Evolutionary conservation across 495 filamentous ascomycete species (phyloP).

Genomic region (Aspergillus panamensis): DNA sequence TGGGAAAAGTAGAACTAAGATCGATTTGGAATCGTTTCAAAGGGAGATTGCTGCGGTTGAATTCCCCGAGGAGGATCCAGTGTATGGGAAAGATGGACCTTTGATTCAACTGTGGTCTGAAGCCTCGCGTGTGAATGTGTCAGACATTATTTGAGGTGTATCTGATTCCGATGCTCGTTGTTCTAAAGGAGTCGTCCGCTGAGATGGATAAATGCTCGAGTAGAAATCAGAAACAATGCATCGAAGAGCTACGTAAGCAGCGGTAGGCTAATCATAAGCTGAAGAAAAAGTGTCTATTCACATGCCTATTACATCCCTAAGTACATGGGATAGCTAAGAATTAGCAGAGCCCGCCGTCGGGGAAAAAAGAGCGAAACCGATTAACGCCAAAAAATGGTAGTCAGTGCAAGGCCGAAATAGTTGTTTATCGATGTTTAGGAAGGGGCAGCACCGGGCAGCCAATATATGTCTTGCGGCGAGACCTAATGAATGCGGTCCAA

Average conservation of each 20-base stretch:
- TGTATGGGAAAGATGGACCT: constrained; percentile 3
- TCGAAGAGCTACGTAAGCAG: no score
- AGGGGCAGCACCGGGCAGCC: constrained; percentile 38
- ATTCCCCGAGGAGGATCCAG: constrained; percentile 9
- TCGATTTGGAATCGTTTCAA: constrained; percentile 6
- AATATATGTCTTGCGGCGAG: not conserved
- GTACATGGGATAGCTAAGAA: not conserved
- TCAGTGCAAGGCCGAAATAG: not conserved
- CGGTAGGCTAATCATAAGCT: not conserved
- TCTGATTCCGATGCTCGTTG: not conserved
- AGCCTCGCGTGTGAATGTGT: not conserved
- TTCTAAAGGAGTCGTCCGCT: not conserved
- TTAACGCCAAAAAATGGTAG: constrained; percentile 18
- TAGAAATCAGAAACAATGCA: no score
- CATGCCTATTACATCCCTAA: not conserved
- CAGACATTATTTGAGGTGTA: not conserved
- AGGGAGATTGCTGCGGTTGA: constrained; percentile 1
- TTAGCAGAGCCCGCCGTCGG: not conserved
- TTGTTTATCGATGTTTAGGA: constrained; percentile 14
- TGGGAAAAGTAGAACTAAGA: not conserved
- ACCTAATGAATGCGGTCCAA: constrained; percentile 58
- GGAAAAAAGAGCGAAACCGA: not conserved
- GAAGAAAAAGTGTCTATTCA: constrained; percentile 1
- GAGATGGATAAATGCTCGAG: no score
- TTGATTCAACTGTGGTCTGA: constrained; percentile 8